Base-by-base conservation (phyloP, 2,329 filamentous ascomycete genomes). In the Endocalyx cinctus region DNA sequence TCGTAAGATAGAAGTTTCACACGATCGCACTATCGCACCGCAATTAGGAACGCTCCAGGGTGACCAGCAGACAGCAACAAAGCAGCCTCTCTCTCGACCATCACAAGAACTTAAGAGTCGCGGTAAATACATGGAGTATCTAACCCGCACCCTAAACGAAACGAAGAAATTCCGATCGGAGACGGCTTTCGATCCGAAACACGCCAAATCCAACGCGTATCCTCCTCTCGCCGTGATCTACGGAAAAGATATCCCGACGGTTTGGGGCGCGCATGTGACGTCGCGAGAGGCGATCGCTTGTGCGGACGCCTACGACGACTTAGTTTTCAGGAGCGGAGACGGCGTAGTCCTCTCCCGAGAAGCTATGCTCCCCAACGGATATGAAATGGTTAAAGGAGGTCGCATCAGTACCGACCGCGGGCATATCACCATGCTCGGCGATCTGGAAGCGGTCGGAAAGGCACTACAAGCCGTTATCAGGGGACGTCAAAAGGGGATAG, bases 311-410 rank as follows among this genome's bases (percentile, higher is more conserved):
- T 96, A 94, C 55, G 87, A 94, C 45, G 82, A 94, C 47, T 69
- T 97, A 3, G 76, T 87, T 0, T 96, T 96, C 62, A 83, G 84
- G 1, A 82, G 82, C 15, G 88, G 89, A 3, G 89, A 97, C 54
- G 90, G 89, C 0, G 89, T 97, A 0, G 87, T 90, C 34, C 71
- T 96, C 6, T 86, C 89, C 0, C 78, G 78, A 31, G 86, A 90
- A 41, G 84, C 88, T 0, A 90, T 94, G 85, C 60, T 94, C 27
- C 89, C 89, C 0, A 64, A 75, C 3, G 88, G 88, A 0, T 96
- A 95, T 55, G 70, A 74, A 30, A 68, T 84, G 22, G 86, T 82
- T 2, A 77, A 73, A 28, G 82, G 81, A 10, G 88, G 88, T 0
- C 67, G 87, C 13, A 77, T 95, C 10, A 82, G 78, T 46, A 88